Base-by-base conservation (phyloP, 352 stramenopile genomes). In the Pythium angustatum region DNA sequence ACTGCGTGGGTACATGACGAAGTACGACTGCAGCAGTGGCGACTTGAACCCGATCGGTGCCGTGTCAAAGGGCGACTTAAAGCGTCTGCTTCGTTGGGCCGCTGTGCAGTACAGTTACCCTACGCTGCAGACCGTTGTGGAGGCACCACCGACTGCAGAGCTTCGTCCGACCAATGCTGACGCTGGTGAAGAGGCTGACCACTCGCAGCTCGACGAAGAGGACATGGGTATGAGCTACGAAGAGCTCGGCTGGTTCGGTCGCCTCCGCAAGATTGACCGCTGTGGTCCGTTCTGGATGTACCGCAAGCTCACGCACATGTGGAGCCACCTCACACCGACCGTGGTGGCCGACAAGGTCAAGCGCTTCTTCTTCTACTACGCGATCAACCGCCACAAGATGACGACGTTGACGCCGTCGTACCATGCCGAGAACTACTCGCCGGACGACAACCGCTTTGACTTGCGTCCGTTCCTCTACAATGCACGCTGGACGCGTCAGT, bases 221-320 rank as follows among this genome's bases (percentile, higher is more conserved):
- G 97, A 99, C 76, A 99, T 99, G 97, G 97, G 97, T 9, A 99
- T 99, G 97, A 98, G 90, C 15, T 99, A 99, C 73, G 93, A 97
- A 59, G 97, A 99, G 72, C 87, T 99, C 33, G 92, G 96, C 15
- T 92, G 87, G 71, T 99, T 98, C 78, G 97, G 96, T 38, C 85
- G 88, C 31, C 78, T 99, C 33, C 87, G 97, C 55, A 99, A 99
- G 78, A 95, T 99, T 49, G 83, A 93, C 19, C 81, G 94, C 36
- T 99, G 94, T 70, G 96, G 96, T n/a, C 96, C 95, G 7, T 95
- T 96, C 44, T 93, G 86, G 69, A 98, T 99, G 94, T 98, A 94
- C 76, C 81, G 77, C 50, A 93, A 94, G 74, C 78, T 97, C 24
- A 78, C 79, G 11, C 77, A 87, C 61, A 45, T 90, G 43, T 99